These are phyloP conservation scores for Colletotrichum sp. DNA, from an alignment of 2,329 filamentous ascomycete genomes.

Conservation along the genomic window DNA sequence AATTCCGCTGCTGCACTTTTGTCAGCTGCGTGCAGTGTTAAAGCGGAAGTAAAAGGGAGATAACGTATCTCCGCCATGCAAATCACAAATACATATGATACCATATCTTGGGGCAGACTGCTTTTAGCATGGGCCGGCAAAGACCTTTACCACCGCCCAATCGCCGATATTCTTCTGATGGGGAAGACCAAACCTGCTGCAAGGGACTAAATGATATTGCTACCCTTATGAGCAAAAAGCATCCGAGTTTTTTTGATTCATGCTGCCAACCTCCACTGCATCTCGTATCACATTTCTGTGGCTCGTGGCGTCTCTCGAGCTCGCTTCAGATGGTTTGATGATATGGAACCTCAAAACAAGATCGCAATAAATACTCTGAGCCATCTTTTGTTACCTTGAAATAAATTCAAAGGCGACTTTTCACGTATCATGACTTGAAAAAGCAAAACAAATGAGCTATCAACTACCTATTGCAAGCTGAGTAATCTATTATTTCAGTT, in stretches of 20 bases:
- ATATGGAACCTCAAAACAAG: neutral
- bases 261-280: neutral
- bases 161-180: neutral
- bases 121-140: neutral
- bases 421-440: neutral
- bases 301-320: neutral
- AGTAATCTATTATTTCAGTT: neutral
- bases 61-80: neutral
- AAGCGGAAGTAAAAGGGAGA: neutral
- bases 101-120: neutral
- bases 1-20: neutral
- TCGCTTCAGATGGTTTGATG: neutral
- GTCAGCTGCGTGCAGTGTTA: neutral
- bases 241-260: neutral
- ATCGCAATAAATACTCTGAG: rapidly evolving
- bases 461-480: neutral
- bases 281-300: neutral
- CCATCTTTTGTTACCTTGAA: neutral
- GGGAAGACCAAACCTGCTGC: too few species aligned
- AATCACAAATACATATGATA: neutral
- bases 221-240: neutral
- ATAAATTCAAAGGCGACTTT: neutral
- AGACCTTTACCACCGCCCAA: neutral
- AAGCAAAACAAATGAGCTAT: neutral
- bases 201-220: too few species aligned